Base-by-base conservation (phyloP, 345 rosid species). In the Moricandia moricandioides region DNA sequence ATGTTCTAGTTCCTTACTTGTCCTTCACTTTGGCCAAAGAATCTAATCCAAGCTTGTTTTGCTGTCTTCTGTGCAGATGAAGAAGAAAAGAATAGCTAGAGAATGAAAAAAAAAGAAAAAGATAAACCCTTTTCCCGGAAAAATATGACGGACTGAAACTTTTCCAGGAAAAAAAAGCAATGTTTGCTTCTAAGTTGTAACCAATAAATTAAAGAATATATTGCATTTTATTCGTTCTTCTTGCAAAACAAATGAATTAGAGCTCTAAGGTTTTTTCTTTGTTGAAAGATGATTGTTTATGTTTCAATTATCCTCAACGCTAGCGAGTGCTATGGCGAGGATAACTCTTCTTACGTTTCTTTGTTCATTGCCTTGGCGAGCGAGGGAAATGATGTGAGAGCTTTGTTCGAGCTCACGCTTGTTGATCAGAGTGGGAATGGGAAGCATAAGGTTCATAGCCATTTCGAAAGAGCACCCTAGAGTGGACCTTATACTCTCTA, bases 401-500 rank as follows among this genome's bases (percentile, higher is more conserved):
- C 93, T 7, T 78, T 90, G 6, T 90, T 90, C 16, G 96, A 88
- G 83, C 84, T 90, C 71, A 84, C 91, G 35, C 86, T 90, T 61
- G 74, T 88, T 57, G 96, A 90, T 78, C 96, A 88, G 82, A 90
- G 96, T 69, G 90, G 91, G 4, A 83, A 82, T 60, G 90, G 65
- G 13, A 82, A 72, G 29, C 88, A 86, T 65, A 90, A 90, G 80
- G 81, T 90, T 65, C 96, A 90, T 84, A 87, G 79, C 73, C 96
- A 90, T 87, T 90, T 90, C 17, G 93, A 91, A 14, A 87, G 93
- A 76, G 74, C 76, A 29, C 96, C 85, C 37, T 91, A 90, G 73
- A 86, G 89, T 57, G 93, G 93, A 2, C 96, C 96, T 0, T 90
- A 88, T 69, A 80, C 93, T 7, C 88, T 90, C 5, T 88, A 87